These are phyloP conservation scores for Rosa multiflora DNA, from an alignment of 306 rosid genomes.

Conservation along the genomic window DNA sequence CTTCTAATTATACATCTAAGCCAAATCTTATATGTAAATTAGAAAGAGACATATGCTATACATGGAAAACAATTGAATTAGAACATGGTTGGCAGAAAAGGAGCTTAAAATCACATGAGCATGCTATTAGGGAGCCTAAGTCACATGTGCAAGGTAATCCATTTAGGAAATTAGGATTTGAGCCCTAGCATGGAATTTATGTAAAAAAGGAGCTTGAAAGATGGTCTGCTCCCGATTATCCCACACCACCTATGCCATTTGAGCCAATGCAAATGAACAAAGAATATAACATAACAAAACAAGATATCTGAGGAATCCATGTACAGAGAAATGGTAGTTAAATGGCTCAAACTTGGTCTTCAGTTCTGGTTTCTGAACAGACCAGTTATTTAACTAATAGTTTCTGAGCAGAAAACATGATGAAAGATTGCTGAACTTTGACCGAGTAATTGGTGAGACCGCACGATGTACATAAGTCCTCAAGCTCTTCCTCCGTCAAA, in stretches of 20 bases:
- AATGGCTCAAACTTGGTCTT: conserved; percentile 19
- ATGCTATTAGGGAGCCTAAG: too few species aligned
- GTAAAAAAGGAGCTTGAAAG: too few species aligned
- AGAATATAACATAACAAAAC: conserved; percentile 9
- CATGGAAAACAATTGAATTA: too few species aligned
- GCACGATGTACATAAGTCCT: conserved; percentile 69
- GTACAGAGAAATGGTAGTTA: conserved; percentile 2
- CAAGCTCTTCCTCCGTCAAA: conserved; percentile 62
- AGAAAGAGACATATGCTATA: too few species aligned
- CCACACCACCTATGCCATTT: neutral
- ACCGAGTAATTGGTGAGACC: conserved; percentile 76
- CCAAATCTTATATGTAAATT: too few species aligned
- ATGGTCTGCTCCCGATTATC: too few species aligned
- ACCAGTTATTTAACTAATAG: conserved; percentile 29
- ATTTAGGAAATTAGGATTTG: too few species aligned
- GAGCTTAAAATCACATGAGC: too few species aligned
- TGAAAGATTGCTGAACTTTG: conserved; percentile 62
- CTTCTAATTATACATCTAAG: too few species aligned
- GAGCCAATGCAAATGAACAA: neutral
- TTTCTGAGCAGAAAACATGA: conserved; percentile 76
- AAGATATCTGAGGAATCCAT: conserved; percentile 5
- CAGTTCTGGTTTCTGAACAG: neutral
- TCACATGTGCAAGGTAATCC: too few species aligned
- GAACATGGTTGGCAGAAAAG: too few species aligned
- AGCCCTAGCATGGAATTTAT: too few species aligned